phyloP scores from a whole-genome alignment of 2,329 filamentous ascomycete genomes.

The Exserohilum turcica region DNA sequence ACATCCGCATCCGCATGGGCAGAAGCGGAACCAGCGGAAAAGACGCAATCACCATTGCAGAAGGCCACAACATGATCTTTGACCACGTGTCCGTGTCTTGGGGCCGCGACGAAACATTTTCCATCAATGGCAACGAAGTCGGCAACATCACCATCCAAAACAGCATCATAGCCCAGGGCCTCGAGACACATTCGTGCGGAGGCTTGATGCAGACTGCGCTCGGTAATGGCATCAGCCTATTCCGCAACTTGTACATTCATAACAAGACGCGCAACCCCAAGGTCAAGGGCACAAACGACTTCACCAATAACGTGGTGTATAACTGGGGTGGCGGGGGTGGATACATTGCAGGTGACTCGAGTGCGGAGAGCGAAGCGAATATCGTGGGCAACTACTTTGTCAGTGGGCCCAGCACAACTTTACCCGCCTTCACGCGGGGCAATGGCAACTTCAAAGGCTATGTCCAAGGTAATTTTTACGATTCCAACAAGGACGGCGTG shows the following conservation, averaged over 20 bases:
- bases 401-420: slow-evolving; percentile 57
- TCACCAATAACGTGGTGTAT: slow-evolving; percentile 58
- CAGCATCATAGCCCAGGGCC: slow-evolving; percentile 60
- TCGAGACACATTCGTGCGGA: slow-evolving; percentile 60
- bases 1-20: slow-evolving; percentile 62
- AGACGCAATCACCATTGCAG: slow-evolving; percentile 60
- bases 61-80: slow-evolving; percentile 61
- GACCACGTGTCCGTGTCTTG: slow-evolving; percentile 61
- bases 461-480: slow-evolving; percentile 59
- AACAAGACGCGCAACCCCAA: slow-evolving; percentile 64
- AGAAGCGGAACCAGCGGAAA: slow-evolving; percentile 58
- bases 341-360: slow-evolving; percentile 61
- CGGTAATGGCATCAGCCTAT: slow-evolving; percentile 55
- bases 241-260: slow-evolving; percentile 62
- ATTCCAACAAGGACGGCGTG: slow-evolving; percentile 56
- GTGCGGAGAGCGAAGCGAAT: slow-evolving; percentile 55
- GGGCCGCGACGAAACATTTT: slow-evolving; percentile 63
- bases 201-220: slow-evolving; percentile 57
- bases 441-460: slow-evolving; percentile 61
- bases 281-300: slow-evolving; percentile 63
- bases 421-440: slow-evolving; percentile 60
- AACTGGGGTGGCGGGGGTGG: slow-evolving; percentile 62
- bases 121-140: slow-evolving; percentile 54
- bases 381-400: slow-evolving; percentile 65
- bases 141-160: slow-evolving; percentile 59